A percentile compares a stretch with the other conserved stretches of the same genome.
These are phyloP conservation scores for Fusarium sp. DNA, from an alignment of 2,329 filamentous ascomycete species.

Conservation along the genomic window DNA sequence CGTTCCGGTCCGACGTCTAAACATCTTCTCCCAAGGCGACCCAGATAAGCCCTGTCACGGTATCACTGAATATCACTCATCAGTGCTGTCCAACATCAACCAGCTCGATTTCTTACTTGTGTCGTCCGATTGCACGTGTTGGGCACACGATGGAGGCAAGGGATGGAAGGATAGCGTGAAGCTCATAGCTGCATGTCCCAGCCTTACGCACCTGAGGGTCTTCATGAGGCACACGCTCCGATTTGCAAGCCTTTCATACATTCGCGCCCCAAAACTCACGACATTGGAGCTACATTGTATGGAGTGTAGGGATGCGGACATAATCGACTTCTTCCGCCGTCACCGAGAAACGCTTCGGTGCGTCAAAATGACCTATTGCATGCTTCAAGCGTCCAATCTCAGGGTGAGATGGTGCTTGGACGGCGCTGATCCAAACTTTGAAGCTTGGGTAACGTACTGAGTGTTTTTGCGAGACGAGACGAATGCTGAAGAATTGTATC, in stretches of 20 bases:
- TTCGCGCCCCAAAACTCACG: neutral
- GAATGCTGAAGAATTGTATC: neutral
- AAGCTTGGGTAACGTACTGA: neutral
- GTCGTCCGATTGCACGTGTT: neutral
- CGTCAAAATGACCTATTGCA: neutral
- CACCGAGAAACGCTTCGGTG: neutral
- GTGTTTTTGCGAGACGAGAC: neutral
- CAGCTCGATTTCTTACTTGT: neutral
- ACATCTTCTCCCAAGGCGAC: neutral
- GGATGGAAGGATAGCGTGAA: neutral
- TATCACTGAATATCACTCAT: neutral
- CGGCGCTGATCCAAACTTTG: neutral
- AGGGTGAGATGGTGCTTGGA: neutral
- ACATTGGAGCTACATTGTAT: neutral
- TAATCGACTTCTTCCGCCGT: neutral
- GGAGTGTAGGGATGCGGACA: neutral
- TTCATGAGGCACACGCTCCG: neutral
- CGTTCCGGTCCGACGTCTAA: neutral
- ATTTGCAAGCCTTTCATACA: neutral
- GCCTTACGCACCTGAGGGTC: neutral
- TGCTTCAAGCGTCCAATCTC: neutral
- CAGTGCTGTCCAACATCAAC: neutral
- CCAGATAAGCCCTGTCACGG: neutral
- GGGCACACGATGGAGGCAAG: neutral
- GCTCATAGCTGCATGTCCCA: neutral